Base-by-base conservation (phyloP, 441 rosid genomes). In the Euphorbia schlechtendalii region DNA sequence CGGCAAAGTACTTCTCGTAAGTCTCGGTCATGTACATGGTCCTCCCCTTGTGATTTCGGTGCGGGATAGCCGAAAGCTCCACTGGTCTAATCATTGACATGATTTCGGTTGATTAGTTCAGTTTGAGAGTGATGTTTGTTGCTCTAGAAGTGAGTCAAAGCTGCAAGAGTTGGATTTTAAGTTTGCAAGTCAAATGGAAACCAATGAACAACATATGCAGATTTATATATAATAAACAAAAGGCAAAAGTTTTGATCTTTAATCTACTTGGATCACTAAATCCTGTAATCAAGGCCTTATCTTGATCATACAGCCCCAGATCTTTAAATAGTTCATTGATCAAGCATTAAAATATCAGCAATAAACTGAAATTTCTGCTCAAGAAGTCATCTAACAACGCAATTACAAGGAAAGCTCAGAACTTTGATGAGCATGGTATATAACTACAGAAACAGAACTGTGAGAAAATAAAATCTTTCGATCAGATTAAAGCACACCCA, bases 1-100 rank as follows among this genome's bases (percentile, higher is more conserved):
- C 92, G 13, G 81, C 74, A 72, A 93, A 82, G 79, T 86, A 93
- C 78, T 88, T 88, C 68, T 88, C 97, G 18, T 83, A 87, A 77
- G 82, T 84, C 81, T 88, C 90, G 22, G 82, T 67, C 54, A 74
- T 62, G 58, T 77, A 92, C 66, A 81, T 70, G 66, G 77, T 77
- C 74, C 74, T 87, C 61, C 49, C 84, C 67, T 81, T 84, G 63
- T 83, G 81, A 79, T 83, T 84, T 76, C 77, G 72, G 65, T 80
- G 85, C 9, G 90, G 57, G 40, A 84, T 40, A 8, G 83, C 64
- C 13, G 92, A 79, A 68, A 83, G 78, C 76, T 90, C 82, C 27
- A 77, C 72, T 21, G 90, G 76, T 69, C 90, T 83, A 66, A 92
- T 82, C 71, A 86, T 65, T 43, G 98, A 85, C 96, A 87, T 86